These are phyloP conservation scores for Irpex sp. DNA, from an alignment of 1,284 basidiomycete species.

Conservation along the genomic window DNA sequence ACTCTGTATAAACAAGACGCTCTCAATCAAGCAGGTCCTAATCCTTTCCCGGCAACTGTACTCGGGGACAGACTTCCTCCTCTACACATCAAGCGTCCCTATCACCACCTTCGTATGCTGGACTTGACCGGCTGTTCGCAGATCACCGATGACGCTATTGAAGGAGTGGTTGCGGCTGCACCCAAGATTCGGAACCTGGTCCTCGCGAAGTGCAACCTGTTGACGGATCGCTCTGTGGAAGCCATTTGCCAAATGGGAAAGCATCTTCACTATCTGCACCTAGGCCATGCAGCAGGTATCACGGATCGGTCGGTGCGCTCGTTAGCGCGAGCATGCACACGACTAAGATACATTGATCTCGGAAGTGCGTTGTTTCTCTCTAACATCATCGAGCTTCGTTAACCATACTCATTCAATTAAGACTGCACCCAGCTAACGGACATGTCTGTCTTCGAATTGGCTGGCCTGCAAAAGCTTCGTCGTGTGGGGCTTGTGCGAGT, in stretches of 20 bases:
- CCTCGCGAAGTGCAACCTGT: slow-evolving; percentile 81
- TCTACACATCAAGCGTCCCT: slow-evolving; percentile 50
- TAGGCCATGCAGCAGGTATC: slow-evolving; percentile 87
- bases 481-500: slow-evolving; percentile 95
- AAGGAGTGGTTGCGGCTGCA: slow-evolving; percentile 84
- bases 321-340: slow-evolving; percentile 83
- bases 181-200: slow-evolving; percentile 91
- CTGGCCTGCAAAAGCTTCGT: slow-evolving; percentile 84
- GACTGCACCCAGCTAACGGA: slow-evolving; percentile 90
- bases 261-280: slow-evolving; percentile 91
- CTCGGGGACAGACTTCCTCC: slow-evolving; percentile 47
- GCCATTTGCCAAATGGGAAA: slow-evolving; percentile 86
- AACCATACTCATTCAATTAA: slow-evolving; percentile 24
- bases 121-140: slow-evolving; percentile 84
- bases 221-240: slow-evolving; percentile 86
- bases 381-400: slow-evolving; percentile 1
- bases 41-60: slow-evolving; percentile 43
- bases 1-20: slow-evolving; percentile 42
- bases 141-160: slow-evolving; percentile 86
- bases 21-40: slow-evolving; percentile 28
- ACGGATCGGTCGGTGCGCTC: slow-evolving; percentile 86
- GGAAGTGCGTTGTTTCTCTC: slow-evolving; percentile 64
- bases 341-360: slow-evolving; percentile 95
- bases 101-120: slow-evolving; percentile 84
- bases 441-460: slow-evolving; percentile 89